Evolutionary conservation across 257 asterid genomes (phyloP).

Genomic region (Przewalskia tangutica): DNA sequence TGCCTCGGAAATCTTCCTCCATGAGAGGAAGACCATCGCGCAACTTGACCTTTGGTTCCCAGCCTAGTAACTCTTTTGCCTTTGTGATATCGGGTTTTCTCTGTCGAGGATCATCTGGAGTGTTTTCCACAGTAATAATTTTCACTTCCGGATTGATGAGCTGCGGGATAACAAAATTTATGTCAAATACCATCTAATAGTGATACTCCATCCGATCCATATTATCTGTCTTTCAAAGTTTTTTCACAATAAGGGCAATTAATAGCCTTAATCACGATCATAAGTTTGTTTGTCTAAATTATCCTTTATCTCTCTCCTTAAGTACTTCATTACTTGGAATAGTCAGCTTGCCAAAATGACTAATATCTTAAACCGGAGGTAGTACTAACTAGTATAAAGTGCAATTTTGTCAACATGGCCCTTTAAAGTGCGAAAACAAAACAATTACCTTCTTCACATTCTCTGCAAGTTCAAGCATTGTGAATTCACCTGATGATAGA

Average conservation of each 20-base stretch:
- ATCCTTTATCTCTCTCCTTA: background rate
- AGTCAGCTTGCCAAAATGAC: no score
- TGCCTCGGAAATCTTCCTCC: slow-evolving; percentile 85
- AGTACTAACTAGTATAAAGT: background rate
- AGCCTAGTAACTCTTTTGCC: slow-evolving; percentile 74
- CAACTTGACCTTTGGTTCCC: slow-evolving; percentile 88
- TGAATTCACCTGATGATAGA: slow-evolving; percentile 38
- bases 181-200: background rate
- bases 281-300: background rate
- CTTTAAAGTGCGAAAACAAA: background rate
- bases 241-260: background rate
- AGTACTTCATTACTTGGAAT: background rate
- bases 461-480: slow-evolving; percentile 57
- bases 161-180: slow-evolving; percentile 22
- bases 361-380: background rate
- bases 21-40: slow-evolving; percentile 83
- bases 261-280: background rate
- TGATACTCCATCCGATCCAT: background rate
- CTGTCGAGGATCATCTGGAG: slow-evolving; percentile 98
- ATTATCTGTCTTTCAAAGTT: background rate
- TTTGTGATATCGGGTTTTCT: slow-evolving; percentile 83
- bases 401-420: background rate
- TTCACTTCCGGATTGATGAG: slow-evolving; percentile 74
- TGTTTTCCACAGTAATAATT: slow-evolving; percentile 70
- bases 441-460: slow-evolving; percentile 41